Evolutionary conservation across 2,329 filamentous ascomycete species (phyloP), one percentile per base, ranked within the genome.

Genomic region (Volutella citrinella): DNA sequence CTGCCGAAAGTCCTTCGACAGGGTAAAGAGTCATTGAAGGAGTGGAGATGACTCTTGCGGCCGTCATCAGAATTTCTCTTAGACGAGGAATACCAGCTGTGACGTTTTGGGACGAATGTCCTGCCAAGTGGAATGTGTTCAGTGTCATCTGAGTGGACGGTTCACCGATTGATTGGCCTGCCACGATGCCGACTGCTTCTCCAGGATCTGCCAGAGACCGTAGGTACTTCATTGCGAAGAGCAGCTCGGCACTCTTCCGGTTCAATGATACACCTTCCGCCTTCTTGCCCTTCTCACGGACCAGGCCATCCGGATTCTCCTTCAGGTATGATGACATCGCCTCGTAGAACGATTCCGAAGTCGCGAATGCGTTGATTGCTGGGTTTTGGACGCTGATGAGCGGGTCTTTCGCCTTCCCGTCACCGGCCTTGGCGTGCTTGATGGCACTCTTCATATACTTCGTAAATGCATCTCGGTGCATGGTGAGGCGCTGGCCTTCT

Each of bases 61-160:
- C 93, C 30, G 93, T 97, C 93, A 98, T 98, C 47, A 98, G 78
- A 52, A 98, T 96, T 75, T 98, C 93, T 68, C 93, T 78, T 14
- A 98, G 76, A 66, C 93, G 88, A 39, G 93, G 93, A 57, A 98
- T 97, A 87, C 93, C 93, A 14, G 96, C 78, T 1, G 93, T 98
- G 57, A 98, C 94, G 76, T 98, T 98, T 74, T 96, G 97, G 19
- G 93, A 84, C 14, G 93, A 90, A 71, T 97, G 91, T 56, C 93
- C 93, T 63, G 93, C 93, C 78, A 98, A 87, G 76, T 98, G 93
- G 78, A 98, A 98, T 18, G 94, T 98, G 67, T 98, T 98, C 35
- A 98, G 70, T 7, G 94, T 98, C 94, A 98, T 98, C 63, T 98
- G 93, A 10, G 93, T 98, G 4, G 90, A 96, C 8, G 94, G 93